A percentile compares a stretch with the other conserved stretches of the same genome.
Conservation (phyloP, 148 eudicot genomes). For the Amaranthus palmeri region DNA sequence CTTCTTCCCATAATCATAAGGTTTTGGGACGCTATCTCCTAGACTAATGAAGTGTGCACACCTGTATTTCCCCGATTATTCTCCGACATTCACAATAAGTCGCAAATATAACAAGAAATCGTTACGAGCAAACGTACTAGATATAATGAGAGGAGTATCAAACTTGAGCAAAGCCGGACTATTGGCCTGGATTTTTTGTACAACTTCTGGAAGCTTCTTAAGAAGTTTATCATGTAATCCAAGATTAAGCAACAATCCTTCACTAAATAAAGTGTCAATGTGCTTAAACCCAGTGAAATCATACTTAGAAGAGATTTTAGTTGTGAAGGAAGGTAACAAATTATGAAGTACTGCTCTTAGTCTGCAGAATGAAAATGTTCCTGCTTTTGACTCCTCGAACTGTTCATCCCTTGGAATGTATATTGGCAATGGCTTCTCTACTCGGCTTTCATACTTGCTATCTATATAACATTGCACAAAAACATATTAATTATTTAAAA, state of each 20-base stretch:
- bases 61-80: neutral
- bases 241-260: slow-evolving; percentile 66
- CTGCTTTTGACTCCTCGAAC: slow-evolving; percentile 75
- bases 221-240: slow-evolving; percentile 69
- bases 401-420: slow-evolving; percentile 92
- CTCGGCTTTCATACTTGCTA: slow-evolving; percentile 59
- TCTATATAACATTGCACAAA: slow-evolving; percentile 32
- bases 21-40: too few species aligned
- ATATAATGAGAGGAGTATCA: slow-evolving; percentile 62
- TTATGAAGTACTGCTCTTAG: slow-evolving; percentile 82
- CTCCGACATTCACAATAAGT: neutral
- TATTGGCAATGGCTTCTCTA: slow-evolving; percentile 85
- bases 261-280: slow-evolving; percentile 77
- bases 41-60: too few species aligned
- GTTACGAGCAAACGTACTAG: slow-evolving; percentile 43
- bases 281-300: slow-evolving; percentile 77
- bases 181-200: slow-evolving; percentile 47
- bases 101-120: neutral
- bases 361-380: slow-evolving; percentile 72
- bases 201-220: slow-evolving; percentile 59
- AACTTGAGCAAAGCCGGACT: slow-evolving; percentile 78
- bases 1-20: too few species aligned
- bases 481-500: too few species aligned
- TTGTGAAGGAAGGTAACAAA: slow-evolving; percentile 62
- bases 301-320: slow-evolving; percentile 70